Evolutionary conservation across 257 asterid genomes (phyloP), one percentile per base, ranked within the genome.

Genomic region (Ophiorrhiza pumila): DNA sequence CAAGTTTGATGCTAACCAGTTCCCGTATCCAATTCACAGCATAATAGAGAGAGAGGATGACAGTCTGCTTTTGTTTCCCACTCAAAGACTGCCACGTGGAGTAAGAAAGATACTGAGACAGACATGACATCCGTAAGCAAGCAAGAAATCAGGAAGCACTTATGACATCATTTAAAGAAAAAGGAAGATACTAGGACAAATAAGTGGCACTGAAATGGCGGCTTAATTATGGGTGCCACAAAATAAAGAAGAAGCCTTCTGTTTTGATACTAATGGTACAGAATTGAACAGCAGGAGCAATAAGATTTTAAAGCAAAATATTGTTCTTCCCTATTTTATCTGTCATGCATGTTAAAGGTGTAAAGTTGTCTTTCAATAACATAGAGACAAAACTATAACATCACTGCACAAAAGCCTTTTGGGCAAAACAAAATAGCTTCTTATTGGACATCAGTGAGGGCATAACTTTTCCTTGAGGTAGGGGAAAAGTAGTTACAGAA

Each of bases 11-110:
- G 77, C 76, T 69, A 76, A 91, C 97, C 88, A 91, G 89, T 84
- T 91, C 97, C 76, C 95, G 82, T 53, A 90, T 87, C 97, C 97
- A 89, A 81, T 89, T 91, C 85, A 91, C 89, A 69, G 95, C 95
- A 76, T 85, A 91, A 82, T 81, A 87, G 76, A 89, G 89, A 81
- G 89, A 91, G 72, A 88, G 87, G 74, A 88, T 80, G 50, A 81
- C 79, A 80, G 81, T 79, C 79, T 88, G 88, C 80, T 88, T 89
- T 78, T 91, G 93, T 80, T 84, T 91, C 74, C 82, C 88, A 64
- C 83, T 83, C 83, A 88, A 89, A 76, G 86, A 81, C 59, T 82
- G 82, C 95, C 93, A 88, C 56, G 75, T 76, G 27, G 77, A 66
- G 73, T 75, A 81, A 65, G 88, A 72, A 79, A 89, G 81, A 74